Base-by-base conservation (phyloP, 768 basidiomycete species). In the Polyporus arcularius region DNA sequence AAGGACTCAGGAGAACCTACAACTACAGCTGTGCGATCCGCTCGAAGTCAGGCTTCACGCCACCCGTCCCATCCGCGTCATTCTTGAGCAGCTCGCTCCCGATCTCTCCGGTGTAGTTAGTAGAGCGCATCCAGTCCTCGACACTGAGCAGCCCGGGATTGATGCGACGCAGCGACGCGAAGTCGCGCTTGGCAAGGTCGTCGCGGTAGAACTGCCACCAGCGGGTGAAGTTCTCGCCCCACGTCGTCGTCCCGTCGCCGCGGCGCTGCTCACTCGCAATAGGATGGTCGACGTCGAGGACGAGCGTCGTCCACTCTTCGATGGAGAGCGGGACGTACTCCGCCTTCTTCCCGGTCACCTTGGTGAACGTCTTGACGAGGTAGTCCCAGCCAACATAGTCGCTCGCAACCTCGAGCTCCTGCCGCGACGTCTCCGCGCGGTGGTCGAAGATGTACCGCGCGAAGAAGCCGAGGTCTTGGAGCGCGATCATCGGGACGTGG, bases 181-280 rank as follows among this genome's bases (percentile, higher is more conserved):
- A 75, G 61, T 82, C 76, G 56, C 76, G 70, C 61, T 69, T 72
- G 48, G 81, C 63, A 18, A 80, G 64, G 60, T 76, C 75, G 53
- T 82, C 80, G 31, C 77, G 67, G 67, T 69, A 81, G 58, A 73
- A 55, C 11, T 67, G 69, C 76, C 77, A 82, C 67, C 75, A 80
- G 2, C 70, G 72, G 18, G 70, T 71, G 60, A 80, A 80, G 65
- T 78, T 80, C 70, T 79, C 67, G 28, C 26, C 47, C 63, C 63
- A 70, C 18, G 64, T 67, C 55, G 66, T 70, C 46, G 60, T 50
- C 40, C 60, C 67, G 43, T 63, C 68, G 31, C 61, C 61, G 18
- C 38, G 55, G 26, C 43, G 14, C 11, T 51, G 51, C 42, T 65
- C 64, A 28, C 53, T 57, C 45, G 67, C 72, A 9, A 71, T 54